Percentiles rank a stretch among this genome's conserved stretches.
phyloP scores from a whole-genome alignment of 1,139 yeast genomes.

The Candida smagusa region DNA sequence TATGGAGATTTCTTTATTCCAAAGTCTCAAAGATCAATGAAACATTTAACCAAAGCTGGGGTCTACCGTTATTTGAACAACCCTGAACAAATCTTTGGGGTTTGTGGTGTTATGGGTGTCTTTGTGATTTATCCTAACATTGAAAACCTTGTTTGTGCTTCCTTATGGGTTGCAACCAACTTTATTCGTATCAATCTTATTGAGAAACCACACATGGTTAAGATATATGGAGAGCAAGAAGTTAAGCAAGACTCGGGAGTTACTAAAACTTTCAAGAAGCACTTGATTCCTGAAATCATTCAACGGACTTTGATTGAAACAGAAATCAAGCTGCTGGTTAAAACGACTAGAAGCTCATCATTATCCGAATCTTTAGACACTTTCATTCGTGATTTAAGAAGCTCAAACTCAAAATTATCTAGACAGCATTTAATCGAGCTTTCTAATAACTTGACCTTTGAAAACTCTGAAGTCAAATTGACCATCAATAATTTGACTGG shows the following conservation, averaged over 20 bases:
- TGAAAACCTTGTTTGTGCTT: conserved; percentile 54
- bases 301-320: conserved; percentile 30
- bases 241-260: conserved; percentile 62
- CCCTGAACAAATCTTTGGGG: conserved; percentile 81
- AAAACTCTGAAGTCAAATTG: conserved; percentile 34
- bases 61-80: conserved; percentile 81
- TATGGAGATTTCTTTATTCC: conserved; percentile 85
- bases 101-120: conserved; percentile 81
- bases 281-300: conserved; percentile 41
- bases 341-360: conserved; percentile 21
- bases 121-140: conserved; percentile 60
- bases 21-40: conserved; percentile 32
- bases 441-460: conserved; percentile 40
- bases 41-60: conserved; percentile 70
- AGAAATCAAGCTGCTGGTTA: conserved; percentile 10
- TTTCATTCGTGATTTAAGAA: conserved; percentile 38
- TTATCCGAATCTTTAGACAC: conserved; percentile 41
- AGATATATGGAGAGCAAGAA: conserved; percentile 67
- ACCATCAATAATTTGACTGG: conserved; percentile 21
- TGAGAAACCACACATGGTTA: conserved; percentile 78
- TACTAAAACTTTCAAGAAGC: conserved; percentile 60
- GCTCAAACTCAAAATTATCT: conserved; percentile 29
- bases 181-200: conserved; percentile 68
- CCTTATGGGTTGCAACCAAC: conserved; percentile 67
- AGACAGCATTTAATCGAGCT: conserved; percentile 40